A percentile compares a stretch with the other conserved stretches of the same genome.
phyloP scores from a whole-genome alignment of 208 protist genomes.

The Trypanosoma avium region DNA sequence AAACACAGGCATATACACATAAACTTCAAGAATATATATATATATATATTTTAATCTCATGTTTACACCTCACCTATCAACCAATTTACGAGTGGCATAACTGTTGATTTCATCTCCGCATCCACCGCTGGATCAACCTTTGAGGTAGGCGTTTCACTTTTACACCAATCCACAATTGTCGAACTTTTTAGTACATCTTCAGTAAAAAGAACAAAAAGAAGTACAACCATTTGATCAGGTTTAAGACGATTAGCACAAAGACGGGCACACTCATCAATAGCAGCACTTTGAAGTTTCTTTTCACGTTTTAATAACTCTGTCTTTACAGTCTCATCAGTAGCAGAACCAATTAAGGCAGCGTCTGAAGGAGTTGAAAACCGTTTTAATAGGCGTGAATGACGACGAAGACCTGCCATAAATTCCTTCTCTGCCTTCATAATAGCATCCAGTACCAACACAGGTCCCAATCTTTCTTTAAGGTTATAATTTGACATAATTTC shows the following conservation, averaged over 20 bases:
- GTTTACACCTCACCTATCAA: slow-evolving; percentile 20
- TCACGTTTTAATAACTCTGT: slow-evolving; percentile 65
- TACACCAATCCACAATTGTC: slow-evolving; percentile 56
- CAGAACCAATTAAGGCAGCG: slow-evolving; percentile 26
- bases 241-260: slow-evolving; percentile 40
- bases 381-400: slow-evolving; percentile 53
- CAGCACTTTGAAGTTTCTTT: slow-evolving; percentile 46
- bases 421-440: slow-evolving; percentile 41
- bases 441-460: slow-evolving; percentile 45
- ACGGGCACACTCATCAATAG: slow-evolving; percentile 58
- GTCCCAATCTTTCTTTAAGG: slow-evolving; percentile 58
- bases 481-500: slow-evolving; percentile 74
- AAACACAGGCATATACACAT: background rate
- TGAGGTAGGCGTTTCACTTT: slow-evolving; percentile 10
- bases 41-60: background rate
- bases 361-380: slow-evolving; percentile 63
- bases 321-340: slow-evolving; percentile 53
- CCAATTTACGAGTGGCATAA: slow-evolving; percentile 56
- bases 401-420: slow-evolving; percentile 53
- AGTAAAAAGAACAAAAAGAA: slow-evolving; percentile 78
- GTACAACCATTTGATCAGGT: slow-evolving; percentile 49
- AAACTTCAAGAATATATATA: no score
- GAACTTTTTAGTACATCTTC: slow-evolving; percentile 61
- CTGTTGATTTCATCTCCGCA: slow-evolving; percentile 45
- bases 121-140: slow-evolving; percentile 33